phyloP scores from a whole-genome alignment of 2,329 filamentous ascomycete genomes.

The Aschersonia sp. region DNA sequence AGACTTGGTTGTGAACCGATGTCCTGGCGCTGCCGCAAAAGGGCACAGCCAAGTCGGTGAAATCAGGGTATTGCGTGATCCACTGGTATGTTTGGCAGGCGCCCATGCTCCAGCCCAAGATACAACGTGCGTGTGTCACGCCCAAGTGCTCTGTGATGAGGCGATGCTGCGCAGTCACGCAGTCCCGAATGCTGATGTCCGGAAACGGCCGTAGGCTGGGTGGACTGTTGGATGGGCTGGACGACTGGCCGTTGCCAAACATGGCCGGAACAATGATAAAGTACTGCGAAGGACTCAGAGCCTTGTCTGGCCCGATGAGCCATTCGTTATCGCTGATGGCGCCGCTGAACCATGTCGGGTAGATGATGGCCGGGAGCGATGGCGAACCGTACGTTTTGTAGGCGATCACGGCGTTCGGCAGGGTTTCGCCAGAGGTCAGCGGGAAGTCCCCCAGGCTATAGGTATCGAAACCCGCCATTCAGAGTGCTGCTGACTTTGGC shows the following conservation, averaged over 20 bases:
- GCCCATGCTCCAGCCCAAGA: conserved; percentile 43
- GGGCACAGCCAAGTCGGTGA: conserved; percentile 28
- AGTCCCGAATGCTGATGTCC: conserved; percentile 30
- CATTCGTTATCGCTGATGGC: conserved; percentile 58
- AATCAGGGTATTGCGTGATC: conserved; percentile 31
- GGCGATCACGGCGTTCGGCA: conserved; percentile 53
- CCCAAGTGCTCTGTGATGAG: conserved; percentile 26
- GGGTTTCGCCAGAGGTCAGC: conserved; percentile 47
- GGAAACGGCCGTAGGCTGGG: conserved; percentile 21
- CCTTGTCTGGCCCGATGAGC: conserved; percentile 52
- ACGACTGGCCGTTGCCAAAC: conserved; percentile 37
- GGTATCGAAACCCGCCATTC: conserved; percentile 1
- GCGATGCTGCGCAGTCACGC: conserved; percentile 32
- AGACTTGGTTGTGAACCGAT: conserved; percentile 35
- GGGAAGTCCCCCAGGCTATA: conserved; percentile 51
- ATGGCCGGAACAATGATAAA: conserved; percentile 36
- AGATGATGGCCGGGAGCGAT: conserved; percentile 51
- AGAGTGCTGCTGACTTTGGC: not conserved
- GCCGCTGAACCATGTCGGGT: conserved; percentile 57
- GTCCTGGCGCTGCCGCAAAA: conserved; percentile 36
- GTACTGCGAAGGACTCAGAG: conserved; percentile 41
- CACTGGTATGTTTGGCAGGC: conserved; percentile 38
- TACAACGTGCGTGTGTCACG: conserved; percentile 26
- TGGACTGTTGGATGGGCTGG: conserved; percentile 32
- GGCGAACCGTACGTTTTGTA: conserved; percentile 62